phyloP scores from a whole-genome alignment of 177 flowering plant genomes.

The Tripterygium wilfordii region DNA sequence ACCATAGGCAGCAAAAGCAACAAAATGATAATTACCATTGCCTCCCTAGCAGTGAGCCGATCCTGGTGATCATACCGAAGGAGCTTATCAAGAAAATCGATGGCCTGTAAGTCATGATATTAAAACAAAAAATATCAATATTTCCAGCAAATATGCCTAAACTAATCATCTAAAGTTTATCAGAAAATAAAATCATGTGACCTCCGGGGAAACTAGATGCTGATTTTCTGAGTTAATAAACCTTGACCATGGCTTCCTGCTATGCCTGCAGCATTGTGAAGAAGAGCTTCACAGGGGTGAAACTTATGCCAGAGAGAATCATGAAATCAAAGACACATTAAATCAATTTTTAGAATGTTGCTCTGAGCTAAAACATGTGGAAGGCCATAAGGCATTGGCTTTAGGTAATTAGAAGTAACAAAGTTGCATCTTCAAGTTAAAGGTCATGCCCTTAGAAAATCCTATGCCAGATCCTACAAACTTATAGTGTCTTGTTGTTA shows the following conservation, averaged over 20 bases:
- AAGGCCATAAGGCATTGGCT: too few relatives aligned
- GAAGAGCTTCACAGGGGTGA: background rate
- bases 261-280: constrained; percentile 31
- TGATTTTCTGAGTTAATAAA: background rate
- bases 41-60: background rate
- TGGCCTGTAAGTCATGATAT: constrained; percentile 1
- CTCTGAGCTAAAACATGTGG: too few relatives aligned
- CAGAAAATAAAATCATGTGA: background rate
- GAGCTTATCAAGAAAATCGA: background rate
- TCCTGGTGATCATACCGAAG: constrained; percentile 2
- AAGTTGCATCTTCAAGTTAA: too few relatives aligned
- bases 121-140: too few relatives aligned
- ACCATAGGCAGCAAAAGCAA: too few relatives aligned
- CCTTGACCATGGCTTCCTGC: constrained; percentile 74
- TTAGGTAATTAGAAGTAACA: too few relatives aligned
- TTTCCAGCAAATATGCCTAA: too few relatives aligned
- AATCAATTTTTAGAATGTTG: too few relatives aligned
- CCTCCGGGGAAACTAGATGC: constrained; percentile 1
- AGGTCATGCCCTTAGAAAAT: too few relatives aligned
- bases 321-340: background rate
- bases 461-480: too few relatives aligned
- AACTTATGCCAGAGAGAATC: background rate
- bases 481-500: too few relatives aligned
- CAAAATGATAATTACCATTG: background rate
- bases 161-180: too few relatives aligned